Evolutionary conservation across 805 yeast genomes (phyloP), one percentile per base, ranked within the genome.

Genomic region (Maudiozyma pseudohumilis): DNA sequence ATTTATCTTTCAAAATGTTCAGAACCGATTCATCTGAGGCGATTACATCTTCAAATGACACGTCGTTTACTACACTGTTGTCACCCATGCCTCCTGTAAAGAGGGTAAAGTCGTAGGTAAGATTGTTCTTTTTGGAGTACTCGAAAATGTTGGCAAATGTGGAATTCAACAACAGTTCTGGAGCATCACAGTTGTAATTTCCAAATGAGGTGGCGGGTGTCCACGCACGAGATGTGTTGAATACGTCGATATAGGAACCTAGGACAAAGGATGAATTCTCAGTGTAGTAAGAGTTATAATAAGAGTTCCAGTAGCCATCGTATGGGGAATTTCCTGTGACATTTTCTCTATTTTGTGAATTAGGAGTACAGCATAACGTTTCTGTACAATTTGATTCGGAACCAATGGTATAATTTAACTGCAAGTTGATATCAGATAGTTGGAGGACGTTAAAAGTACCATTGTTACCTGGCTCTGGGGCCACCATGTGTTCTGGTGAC

Each of bases 381-480:
- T 27, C 30, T 5, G 30, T 27, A 27, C 30, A 27, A 13, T 27
- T 27, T 5, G 30, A 15, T 28, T 28, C 30, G 17, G 20, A 16
- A 28, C 30, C 30, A 13, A 28, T 12, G 11, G 19, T 28, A 12
- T 28, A 28, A 28, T 28, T 20, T 15, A 28, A 11, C 11, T 28
- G 20, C 12, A 28, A 16, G 17, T 28, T 18, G 15, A 28, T 8
- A 15, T 28, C 30, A 15, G 30, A 28, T 6, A 28, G 11, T 16
- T 28, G 30, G 15, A 28, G 11, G 5, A 28, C 30, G 19, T 28
- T 28, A 20, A 28, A 28, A 6, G 30, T 28, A 12, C 30, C 30
- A 28, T 28, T 28, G 20, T 16, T 28, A 28, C 30, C 30, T 6
- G 30, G 30, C 17, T 28, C 30, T 16, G 30, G 30, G 5, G 30